These are phyloP conservation scores for Fulvia fulva DNA, from an alignment of 2,329 filamentous ascomycete species.

Conservation along the genomic window DNA sequence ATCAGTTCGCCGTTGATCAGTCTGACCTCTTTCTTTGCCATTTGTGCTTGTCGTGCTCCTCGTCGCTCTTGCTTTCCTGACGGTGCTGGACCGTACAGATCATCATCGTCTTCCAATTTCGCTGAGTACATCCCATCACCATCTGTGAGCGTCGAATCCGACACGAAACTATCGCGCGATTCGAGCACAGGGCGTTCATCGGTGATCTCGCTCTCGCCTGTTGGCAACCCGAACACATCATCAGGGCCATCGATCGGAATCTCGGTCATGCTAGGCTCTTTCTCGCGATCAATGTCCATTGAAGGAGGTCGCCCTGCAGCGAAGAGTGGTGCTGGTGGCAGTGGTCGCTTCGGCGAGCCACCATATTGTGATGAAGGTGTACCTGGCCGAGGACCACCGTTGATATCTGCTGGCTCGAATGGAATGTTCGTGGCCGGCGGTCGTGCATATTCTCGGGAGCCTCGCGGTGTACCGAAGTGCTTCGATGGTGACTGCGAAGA, in stretches of 20 bases:
- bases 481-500: slow-evolving; percentile 51
- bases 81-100: slow-evolving; percentile 75
- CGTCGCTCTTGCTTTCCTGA: slow-evolving; percentile 81
- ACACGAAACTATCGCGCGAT: slow-evolving; percentile 61
- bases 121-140: slow-evolving; percentile 57
- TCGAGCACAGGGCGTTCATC: slow-evolving; percentile 50
- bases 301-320: slow-evolving; percentile 50
- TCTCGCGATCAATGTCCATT: slow-evolving; percentile 32
- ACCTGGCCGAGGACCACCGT: slow-evolving; percentile 84
- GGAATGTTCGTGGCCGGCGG: slow-evolving; percentile 66
- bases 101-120: slow-evolving; percentile 50
- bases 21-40: slow-evolving; percentile 88
- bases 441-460: slow-evolving; percentile 61
- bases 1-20: slow-evolving; percentile 97
- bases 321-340: slow-evolving; percentile 86
- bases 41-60: slow-evolving; percentile 80
- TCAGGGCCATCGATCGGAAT: slow-evolving; percentile 61
- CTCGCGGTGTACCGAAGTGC: slow-evolving; percentile 33
- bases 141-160: slow-evolving; percentile 58
- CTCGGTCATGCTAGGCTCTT: slow-evolving; percentile 58
- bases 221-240: slow-evolving; percentile 63
- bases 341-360: slow-evolving; percentile 77
- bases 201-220: slow-evolving; percentile 51
- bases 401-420: slow-evolving; percentile 84
- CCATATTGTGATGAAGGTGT: slow-evolving; percentile 87